Evolutionary conservation across 441 rosid genomes (phyloP).

Genomic region (Metrosideros polymorpha): DNA sequence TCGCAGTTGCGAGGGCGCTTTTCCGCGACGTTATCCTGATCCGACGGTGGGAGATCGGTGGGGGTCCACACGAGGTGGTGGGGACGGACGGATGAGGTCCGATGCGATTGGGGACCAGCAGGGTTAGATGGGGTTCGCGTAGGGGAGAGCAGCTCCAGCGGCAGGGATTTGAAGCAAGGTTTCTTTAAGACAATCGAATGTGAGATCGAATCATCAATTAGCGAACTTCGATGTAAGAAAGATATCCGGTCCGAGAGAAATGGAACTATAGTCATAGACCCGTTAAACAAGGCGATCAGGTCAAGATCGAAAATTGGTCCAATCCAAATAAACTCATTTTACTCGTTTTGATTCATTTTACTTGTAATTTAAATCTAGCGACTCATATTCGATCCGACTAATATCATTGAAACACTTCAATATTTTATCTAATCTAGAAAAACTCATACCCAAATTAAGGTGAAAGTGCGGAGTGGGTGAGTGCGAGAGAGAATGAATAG

Average conservation of each 20-base stretch:
- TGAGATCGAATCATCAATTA: not conserved
- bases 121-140: not conserved
- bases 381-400: too few species aligned
- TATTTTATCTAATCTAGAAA: too few species aligned
- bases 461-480: too few species aligned
- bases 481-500: too few species aligned
- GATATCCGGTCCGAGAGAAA: not conserved
- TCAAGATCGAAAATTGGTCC: too few species aligned
- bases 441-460: too few species aligned
- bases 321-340: too few species aligned
- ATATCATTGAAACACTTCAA: too few species aligned
- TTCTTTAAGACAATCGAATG: not conserved
- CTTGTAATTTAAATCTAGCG: too few species aligned
- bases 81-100: not conserved
- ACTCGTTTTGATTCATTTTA: too few species aligned
- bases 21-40: not conserved
- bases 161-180: not conserved
- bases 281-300: too few species aligned
- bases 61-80: not conserved
- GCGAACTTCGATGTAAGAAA: not conserved
- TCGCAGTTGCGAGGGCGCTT: not conserved
- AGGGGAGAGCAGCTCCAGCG: not conserved
- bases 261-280: too few species aligned
- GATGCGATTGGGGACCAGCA: not conserved
- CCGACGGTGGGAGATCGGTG: not conserved